Conservation (phyloP, 2,329 filamentous ascomycete species). For the Trichoderma asperellum region DNA sequence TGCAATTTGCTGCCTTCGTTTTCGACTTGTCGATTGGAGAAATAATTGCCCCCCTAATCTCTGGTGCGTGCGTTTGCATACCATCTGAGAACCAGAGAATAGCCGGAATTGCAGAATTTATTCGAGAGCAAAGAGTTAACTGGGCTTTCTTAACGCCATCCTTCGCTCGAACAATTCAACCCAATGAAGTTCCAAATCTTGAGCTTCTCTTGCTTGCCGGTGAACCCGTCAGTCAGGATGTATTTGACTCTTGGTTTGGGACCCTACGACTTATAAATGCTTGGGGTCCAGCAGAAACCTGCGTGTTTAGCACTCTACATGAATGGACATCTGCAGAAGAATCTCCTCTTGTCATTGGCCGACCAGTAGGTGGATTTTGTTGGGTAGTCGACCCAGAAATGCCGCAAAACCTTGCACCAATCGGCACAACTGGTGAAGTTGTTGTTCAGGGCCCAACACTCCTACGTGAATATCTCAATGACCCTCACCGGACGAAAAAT, state of each 20-base stretch:
- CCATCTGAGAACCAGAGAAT: not conserved
- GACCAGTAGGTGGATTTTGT: not conserved
- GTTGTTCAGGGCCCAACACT: not conserved
- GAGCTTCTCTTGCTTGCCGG: conserved; percentile 25
- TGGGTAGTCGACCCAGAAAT: conserved; percentile 18
- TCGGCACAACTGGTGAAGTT: not conserved
- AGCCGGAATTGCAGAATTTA: not conserved
- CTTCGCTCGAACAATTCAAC: conserved; percentile 1
- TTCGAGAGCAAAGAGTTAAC: not conserved
- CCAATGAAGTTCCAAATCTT: conserved; percentile 4
- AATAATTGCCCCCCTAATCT: not conserved
- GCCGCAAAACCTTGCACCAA: conserved; percentile 1
- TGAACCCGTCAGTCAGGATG: conserved; percentile 10
- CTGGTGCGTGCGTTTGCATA: not conserved
- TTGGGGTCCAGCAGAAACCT: conserved; percentile 31
- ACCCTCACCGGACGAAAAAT: not conserved
- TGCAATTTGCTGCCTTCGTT: not conserved
- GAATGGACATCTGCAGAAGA: conserved; percentile 5
- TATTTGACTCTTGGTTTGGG: conserved; percentile 23
- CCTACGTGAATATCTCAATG: not conserved
- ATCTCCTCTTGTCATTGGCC: not conserved
- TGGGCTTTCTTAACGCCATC: not conserved
- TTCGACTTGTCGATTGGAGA: not conserved
- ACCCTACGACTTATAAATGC: conserved; percentile 25
- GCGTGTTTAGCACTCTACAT: not conserved